Conservation (phyloP, 495 filamentous ascomycete species). For the Aspergillus nidulans region DNA sequence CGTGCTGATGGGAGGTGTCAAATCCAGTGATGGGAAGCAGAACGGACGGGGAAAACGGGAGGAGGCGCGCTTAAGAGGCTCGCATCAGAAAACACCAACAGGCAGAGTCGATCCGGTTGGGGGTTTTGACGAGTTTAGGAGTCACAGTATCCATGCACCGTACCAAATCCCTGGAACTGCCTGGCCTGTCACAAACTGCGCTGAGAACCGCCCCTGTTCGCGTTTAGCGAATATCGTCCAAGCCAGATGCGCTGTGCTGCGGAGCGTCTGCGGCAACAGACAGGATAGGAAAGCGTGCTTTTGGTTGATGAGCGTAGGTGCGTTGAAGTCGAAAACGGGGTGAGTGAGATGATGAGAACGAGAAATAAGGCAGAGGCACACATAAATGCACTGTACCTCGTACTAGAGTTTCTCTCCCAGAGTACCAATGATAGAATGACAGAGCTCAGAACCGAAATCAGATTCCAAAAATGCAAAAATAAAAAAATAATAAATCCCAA, state of each 20-base stretch:
- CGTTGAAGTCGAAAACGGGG: background rate
- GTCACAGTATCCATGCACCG: constrained; percentile 22
- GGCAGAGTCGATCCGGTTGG: constrained; percentile 19
- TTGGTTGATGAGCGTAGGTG: background rate
- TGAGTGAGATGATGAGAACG: too few species aligned
- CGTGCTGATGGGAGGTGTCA: background rate
- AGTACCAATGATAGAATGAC: background rate
- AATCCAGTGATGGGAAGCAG: background rate
- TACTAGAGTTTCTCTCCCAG: too few species aligned
- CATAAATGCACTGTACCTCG: too few species aligned
- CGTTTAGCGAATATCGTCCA: constrained; percentile 15
- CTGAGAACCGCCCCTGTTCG: constrained; percentile 20
- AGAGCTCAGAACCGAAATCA: background rate
- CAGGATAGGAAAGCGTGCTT: constrained; percentile 6
- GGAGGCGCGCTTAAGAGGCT: background rate
- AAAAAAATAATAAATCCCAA: constrained; percentile 1
- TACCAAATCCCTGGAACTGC: constrained; percentile 22
- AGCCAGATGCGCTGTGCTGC: constrained; percentile 5
- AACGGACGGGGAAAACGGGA: background rate
- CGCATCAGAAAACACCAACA: constrained; percentile 16
- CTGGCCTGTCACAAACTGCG: constrained; percentile 18
- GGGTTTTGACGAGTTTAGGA: constrained; percentile 15
- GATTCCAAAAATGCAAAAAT: background rate
- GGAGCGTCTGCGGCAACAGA: constrained; percentile 18
- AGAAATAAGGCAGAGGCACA: too few species aligned